A percentile compares a stretch with the other conserved stretches of the same genome.
Evolutionary conservation across 306 rosid species (phyloP).

Genomic region (Dryas drummondii): DNA sequence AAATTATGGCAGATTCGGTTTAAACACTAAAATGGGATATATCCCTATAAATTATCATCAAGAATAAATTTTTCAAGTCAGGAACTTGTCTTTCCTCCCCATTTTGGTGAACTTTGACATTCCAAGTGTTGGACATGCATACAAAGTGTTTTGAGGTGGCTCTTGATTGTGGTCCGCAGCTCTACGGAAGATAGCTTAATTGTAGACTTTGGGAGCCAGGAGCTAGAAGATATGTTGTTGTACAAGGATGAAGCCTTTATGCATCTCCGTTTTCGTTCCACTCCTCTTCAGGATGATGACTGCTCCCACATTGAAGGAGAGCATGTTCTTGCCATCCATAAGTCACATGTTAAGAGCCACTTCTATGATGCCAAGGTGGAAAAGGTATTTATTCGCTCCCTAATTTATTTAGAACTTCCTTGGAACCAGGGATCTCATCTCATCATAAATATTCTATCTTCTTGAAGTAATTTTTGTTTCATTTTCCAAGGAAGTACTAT

Average conservation of each 20-base stretch:
- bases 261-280: slow-evolving; percentile 11
- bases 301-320: slow-evolving; percentile 27
- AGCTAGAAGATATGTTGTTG: slow-evolving; percentile 26
- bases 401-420: background rate
- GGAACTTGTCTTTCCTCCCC: background rate
- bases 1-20: background rate
- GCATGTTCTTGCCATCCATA: slow-evolving; percentile 18
- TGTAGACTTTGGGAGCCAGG: slow-evolving; percentile 21
- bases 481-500: background rate
- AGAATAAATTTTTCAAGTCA: background rate
- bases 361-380: slow-evolving; percentile 27
- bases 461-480: background rate
- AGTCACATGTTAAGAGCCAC: slow-evolving; percentile 17
- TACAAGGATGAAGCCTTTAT: slow-evolving; percentile 14
- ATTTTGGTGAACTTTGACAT: background rate
- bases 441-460: background rate
- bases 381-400: slow-evolving; percentile 15
- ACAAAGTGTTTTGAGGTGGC: slow-evolving; percentile 2
- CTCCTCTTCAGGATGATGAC: slow-evolving; percentile 23
- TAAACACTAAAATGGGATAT: background rate
- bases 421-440: background rate
- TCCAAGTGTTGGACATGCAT: background rate
- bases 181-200: slow-evolving; percentile 17
- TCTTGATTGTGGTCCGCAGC: slow-evolving; percentile 21
- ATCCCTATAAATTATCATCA: background rate